Evolutionary conservation across 1,284 basidiomycete genomes (phyloP).

Genomic region (Cryptococcus sp.): DNA sequence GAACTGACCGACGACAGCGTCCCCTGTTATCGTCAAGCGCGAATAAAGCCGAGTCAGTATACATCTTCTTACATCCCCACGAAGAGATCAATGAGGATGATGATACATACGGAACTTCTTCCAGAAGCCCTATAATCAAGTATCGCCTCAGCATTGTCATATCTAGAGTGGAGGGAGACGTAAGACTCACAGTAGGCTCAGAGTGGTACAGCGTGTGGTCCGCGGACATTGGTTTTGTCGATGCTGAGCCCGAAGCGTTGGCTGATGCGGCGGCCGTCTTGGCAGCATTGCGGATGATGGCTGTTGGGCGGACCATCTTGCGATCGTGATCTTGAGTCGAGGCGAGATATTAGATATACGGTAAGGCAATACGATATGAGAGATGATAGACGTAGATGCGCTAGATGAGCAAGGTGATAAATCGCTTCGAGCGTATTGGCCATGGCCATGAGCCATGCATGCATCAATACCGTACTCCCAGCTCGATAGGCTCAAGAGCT

Average conservation of each 20-base stretch:
- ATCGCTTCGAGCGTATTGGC: no score
- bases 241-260: conserved; percentile 27
- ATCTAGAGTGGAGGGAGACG: background rate
- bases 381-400: no score
- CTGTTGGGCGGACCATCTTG: conserved; percentile 26
- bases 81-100: background rate
- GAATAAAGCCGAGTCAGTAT: background rate
- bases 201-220: conserved; percentile 86
- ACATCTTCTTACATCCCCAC: background rate
- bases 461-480: no score
- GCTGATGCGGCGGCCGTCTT: conserved; percentile 3
- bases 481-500: no score
- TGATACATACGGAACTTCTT: conserved; percentile 79
- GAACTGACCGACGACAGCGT: conserved; percentile 74
- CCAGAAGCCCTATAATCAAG: conserved; percentile 67
- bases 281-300: conserved; percentile 42
- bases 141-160: conserved; percentile 19
- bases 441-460: no score
- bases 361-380: no score
- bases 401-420: no score
- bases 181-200: conserved; percentile 63
- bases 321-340: background rate
- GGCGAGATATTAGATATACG: background rate
- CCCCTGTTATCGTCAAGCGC: conserved; percentile 59
- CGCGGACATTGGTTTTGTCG: conserved; percentile 57